These are phyloP conservation scores for Strigomonas culicis DNA, from an alignment of 208 protist species.

Conservation along the genomic window DNA sequence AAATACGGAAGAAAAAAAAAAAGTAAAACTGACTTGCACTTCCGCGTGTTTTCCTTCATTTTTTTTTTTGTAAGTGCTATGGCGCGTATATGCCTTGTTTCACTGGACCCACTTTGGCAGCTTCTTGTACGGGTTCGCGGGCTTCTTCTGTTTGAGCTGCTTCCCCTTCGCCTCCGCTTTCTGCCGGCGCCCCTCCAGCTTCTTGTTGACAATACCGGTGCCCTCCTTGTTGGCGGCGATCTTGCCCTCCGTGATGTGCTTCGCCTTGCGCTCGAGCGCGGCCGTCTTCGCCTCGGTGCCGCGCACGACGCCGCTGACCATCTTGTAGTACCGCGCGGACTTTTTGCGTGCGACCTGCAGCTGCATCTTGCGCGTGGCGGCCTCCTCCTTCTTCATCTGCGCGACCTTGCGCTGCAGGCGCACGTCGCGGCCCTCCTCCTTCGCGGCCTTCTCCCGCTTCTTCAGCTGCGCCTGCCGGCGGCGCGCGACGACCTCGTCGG, in stretches of 20 bases:
- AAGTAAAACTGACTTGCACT: slow-evolving; percentile 2
- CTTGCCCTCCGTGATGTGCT: slow-evolving; percentile 70
- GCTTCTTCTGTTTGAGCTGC: slow-evolving; percentile 55
- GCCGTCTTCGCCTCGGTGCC: slow-evolving; percentile 49
- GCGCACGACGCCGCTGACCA: slow-evolving; percentile 81
- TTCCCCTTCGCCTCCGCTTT: slow-evolving; percentile 44
- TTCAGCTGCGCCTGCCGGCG: slow-evolving; percentile 57
- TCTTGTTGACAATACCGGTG: slow-evolving; percentile 55
- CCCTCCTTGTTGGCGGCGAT: slow-evolving; percentile 48
- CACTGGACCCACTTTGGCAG: slow-evolving; percentile 87
- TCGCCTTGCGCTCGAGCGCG: slow-evolving; percentile 66
- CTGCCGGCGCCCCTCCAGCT: slow-evolving; percentile 42
- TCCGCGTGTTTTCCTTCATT: slow-evolving; percentile 13
- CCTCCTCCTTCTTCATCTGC: slow-evolving; percentile 70
- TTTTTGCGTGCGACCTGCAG: slow-evolving; percentile 89
- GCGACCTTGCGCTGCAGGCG: slow-evolving; percentile 65
- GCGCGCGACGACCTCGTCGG: slow-evolving; percentile 71
- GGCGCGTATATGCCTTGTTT: slow-evolving; percentile 7
- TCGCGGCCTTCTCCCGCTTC: slow-evolving; percentile 28
- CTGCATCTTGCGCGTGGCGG: slow-evolving; percentile 82
- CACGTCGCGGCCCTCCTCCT: slow-evolving; percentile 42
- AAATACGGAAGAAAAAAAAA: slow-evolving; percentile 11
- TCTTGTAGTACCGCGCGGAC: slow-evolving; percentile 87
- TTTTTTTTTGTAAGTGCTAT: neutral
- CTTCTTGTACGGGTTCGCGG: slow-evolving; percentile 80